A percentile compares a stretch with the other conserved stretches of the same genome.
phyloP scores from a whole-genome alignment of 208 protist species.

The Angomonas ambiguus region DNA sequence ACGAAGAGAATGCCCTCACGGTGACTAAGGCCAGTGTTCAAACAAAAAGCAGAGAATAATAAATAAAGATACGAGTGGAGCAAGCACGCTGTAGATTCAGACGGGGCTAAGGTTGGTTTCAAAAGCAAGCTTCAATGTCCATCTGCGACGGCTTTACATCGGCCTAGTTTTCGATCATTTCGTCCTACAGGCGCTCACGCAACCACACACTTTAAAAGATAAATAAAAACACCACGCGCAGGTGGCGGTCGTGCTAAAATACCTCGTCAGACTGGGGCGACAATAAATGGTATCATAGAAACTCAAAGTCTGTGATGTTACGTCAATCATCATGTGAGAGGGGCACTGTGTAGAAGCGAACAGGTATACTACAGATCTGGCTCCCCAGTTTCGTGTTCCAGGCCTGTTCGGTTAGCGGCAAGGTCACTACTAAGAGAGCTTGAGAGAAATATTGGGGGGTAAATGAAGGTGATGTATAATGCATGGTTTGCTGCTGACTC shows the following conservation, averaged over 20 bases:
- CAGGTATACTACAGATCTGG: no score
- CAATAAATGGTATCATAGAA: not conserved
- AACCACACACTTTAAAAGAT: not conserved
- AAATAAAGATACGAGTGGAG: no score
- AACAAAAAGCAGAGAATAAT: not conserved
- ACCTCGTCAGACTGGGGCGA: not conserved
- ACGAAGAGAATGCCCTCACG: not conserved
- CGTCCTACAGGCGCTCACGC: not conserved
- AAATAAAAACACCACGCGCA: not conserved
- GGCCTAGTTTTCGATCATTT: not conserved
- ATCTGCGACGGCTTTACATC: conserved; percentile 1
- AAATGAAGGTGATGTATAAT: not conserved
- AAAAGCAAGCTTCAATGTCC: not conserved
- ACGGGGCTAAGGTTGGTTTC: not conserved
- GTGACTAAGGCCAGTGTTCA: not conserved
- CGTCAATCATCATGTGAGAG: not conserved
- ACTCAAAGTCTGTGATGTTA: conserved; percentile 2
- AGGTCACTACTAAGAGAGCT: not conserved
- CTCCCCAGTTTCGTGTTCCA: not conserved
- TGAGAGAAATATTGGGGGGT: not conserved
- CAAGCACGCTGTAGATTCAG: conserved; percentile 1
- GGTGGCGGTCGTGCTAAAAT: not conserved
- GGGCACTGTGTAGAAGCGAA: no score
- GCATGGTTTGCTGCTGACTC: not conserved
- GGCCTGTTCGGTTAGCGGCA: not conserved